Evolutionary conservation across 1,139 yeast genomes (phyloP), one percentile per base, ranked within the genome.

Genomic region (Yamadazyma aaseri): DNA sequence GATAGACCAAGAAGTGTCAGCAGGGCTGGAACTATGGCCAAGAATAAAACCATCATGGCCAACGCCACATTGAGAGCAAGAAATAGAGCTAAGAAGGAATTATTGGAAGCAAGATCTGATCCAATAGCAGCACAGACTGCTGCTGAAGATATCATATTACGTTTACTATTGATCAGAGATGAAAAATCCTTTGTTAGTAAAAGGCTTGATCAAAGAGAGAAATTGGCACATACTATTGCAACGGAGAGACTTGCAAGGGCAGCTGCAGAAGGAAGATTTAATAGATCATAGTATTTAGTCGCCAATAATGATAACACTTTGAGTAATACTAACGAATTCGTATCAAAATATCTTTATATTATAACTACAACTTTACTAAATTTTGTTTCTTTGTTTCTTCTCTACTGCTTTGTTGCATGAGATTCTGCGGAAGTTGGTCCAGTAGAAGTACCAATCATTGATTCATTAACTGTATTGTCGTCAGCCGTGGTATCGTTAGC

Each of bases 11-110:
- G 54, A 37, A 42, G 52, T 21, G 36, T 71, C 48, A 50, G 68
- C 29, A 60, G 79, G 31, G 70, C 77, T 1, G 80, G 78, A 10
- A 70, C 84, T 17, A 54, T 84, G 33, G 79, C 79, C 18, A 63
- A 95, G 34, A 71, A 71, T 32, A 76, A 79, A 41, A 84, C 95
- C 0, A 81, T 84, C 20, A 60, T 73, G 63, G 92, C 90, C 0
- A 84, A 82, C 51, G 83, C 90, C 3, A 81, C 90, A 17, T 71
- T 78, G 3, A 70, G 65, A 29, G 73, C 79, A 2, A 67, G 90
- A 46, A 74, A 71, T 14, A 62, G 66, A 40, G 81, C 81, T 9
- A 67, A 64, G 26, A 57, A 66, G 34, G 79, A 77, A 25, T 68
- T 72, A 1, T 61, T 67, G 17, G 75, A 70, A 28, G 79, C 81